Conservation (phyloP, 345 rosid species). For the Isatis tinctoria region DNA sequence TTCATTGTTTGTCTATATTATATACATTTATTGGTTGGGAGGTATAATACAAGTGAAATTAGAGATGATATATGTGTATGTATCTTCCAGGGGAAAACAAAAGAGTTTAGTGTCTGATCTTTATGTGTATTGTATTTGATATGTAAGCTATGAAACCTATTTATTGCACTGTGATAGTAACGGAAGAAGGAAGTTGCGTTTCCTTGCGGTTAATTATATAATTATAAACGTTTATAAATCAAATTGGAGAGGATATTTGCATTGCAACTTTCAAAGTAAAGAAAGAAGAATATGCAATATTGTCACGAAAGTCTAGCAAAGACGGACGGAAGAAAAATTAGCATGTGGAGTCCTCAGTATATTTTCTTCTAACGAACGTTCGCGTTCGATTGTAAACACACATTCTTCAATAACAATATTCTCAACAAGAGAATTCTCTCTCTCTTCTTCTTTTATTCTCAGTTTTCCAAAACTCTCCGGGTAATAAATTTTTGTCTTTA, state of each 20-base stretch:
- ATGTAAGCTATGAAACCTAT: not conserved
- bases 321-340: too few species aligned
- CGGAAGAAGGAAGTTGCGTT: not conserved
- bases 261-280: not conserved
- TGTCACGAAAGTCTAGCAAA: too few species aligned
- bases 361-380: too few species aligned
- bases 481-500: too few species aligned
- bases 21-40: constrained; percentile 35
- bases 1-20: constrained; percentile 28
- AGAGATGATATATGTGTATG: not conserved
- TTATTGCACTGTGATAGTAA: not conserved
- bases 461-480: too few species aligned
- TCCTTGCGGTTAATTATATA: not conserved
- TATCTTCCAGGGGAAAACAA: not conserved
- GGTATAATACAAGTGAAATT: constrained; percentile 24
- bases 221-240: not conserved
- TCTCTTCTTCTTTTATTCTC: too few species aligned
- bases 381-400: too few species aligned
- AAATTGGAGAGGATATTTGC: not conserved
- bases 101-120: constrained; percentile 9
- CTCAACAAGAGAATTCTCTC: too few species aligned
- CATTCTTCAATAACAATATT: too few species aligned
- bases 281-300: not conserved
- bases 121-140: constrained; percentile 7
- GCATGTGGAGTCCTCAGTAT: too few species aligned